Conservation (phyloP, 2,329 filamentous ascomycete genomes). For the Ploettnerulaceae sp. region DNA sequence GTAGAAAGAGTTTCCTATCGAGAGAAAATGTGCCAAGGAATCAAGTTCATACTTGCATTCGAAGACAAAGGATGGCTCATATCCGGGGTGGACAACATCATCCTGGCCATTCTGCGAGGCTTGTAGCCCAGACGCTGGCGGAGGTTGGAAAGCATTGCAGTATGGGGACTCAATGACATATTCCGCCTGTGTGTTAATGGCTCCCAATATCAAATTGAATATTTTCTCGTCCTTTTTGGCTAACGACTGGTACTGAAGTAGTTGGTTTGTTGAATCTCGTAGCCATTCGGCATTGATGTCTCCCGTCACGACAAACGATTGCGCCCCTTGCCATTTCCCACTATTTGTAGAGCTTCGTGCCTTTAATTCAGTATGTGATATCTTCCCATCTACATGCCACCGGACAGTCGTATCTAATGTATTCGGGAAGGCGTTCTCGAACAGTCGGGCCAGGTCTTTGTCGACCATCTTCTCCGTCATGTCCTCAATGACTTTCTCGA, state of each 20-base stretch:
- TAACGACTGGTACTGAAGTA: conserved; percentile 82
- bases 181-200: conserved; percentile 93
- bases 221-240: conserved; percentile 77
- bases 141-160: conserved; percentile 97
- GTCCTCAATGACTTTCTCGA: conserved; percentile 83
- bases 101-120: conserved; percentile 73
- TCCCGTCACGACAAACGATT: conserved; percentile 90
- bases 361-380: conserved; percentile 38
- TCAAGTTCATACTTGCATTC: conserved; percentile 99
- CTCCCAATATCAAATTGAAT: conserved; percentile 76
- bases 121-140: conserved; percentile 71
- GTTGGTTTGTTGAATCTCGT: conserved; percentile 87
- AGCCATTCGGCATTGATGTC: conserved; percentile 94
- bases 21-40: conserved; percentile 86
- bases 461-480: conserved; percentile 76
- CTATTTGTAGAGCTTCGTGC: conserved; percentile 41
- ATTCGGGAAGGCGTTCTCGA: conserved; percentile 91
- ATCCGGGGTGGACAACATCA: conserved; percentile 79
- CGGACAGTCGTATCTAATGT: conserved; percentile 67
- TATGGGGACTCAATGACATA: conserved; percentile 93
- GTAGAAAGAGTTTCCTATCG: conserved; percentile 81
- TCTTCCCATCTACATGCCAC: conserved; percentile 59
- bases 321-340: conserved; percentile 73
- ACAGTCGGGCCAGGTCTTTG: conserved; percentile 82
- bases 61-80: conserved; percentile 81